phyloP scores from a whole-genome alignment of 192 early-diverging fungal species.

The Linderina pennispora region DNA sequence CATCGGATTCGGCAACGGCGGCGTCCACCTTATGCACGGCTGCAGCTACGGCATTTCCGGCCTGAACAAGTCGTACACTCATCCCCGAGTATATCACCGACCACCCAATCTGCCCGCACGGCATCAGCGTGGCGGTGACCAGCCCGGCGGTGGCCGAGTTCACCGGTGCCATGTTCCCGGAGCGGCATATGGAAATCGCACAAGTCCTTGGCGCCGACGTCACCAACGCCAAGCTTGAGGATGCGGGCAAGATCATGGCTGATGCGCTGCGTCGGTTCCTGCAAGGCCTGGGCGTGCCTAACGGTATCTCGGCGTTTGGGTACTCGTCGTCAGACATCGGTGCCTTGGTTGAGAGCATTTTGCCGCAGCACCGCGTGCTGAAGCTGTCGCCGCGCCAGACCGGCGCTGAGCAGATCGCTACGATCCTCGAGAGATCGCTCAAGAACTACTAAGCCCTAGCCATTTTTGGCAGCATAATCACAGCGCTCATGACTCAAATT shows the following conservation, averaged over 20 bases:
- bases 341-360: constrained; percentile 72
- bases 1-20: constrained; percentile 83
- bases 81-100: constrained; percentile 73
- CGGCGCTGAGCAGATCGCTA: constrained; percentile 37
- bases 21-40: constrained; percentile 85
- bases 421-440: constrained; percentile 40
- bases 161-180: constrained; percentile 72
- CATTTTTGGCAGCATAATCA: not conserved
- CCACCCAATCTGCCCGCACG: constrained; percentile 68
- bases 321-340: constrained; percentile 62
- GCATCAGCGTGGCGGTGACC: constrained; percentile 86
- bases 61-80: constrained; percentile 73
- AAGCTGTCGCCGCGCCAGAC: constrained; percentile 70
- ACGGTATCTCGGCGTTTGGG: constrained; percentile 74
- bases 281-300: constrained; percentile 68
- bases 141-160: constrained; percentile 87
- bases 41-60: constrained; percentile 84
- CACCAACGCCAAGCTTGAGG: constrained; percentile 55
- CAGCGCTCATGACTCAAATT: not conserved
- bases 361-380: constrained; percentile 90
- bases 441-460: constrained; percentile 37
- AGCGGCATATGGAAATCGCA: constrained; percentile 81
- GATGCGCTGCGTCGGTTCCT: constrained; percentile 77
- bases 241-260: constrained; percentile 67
- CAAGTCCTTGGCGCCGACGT: constrained; percentile 65